Conservation (phyloP, 495 filamentous ascomycete genomes). For the Penicillium paxilli region DNA sequence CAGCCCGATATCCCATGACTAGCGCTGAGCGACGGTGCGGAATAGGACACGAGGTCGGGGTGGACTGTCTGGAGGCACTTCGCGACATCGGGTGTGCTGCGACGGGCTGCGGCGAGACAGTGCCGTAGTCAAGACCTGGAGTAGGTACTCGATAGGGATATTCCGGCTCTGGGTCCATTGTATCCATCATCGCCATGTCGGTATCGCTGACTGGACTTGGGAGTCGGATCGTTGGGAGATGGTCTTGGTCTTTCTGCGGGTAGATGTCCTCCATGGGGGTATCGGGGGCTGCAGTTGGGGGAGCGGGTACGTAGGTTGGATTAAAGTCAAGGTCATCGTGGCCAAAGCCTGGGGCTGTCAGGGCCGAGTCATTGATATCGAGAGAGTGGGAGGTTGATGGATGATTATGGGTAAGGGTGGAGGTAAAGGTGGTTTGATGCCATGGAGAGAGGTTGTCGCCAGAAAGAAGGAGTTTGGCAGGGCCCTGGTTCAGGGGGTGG, state of each 20-base stretch:
- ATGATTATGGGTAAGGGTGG: conserved; percentile 36
- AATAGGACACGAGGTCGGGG: background rate
- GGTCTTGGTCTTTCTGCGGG: background rate
- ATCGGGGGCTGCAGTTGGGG: background rate
- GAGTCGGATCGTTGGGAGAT: conserved; percentile 37
- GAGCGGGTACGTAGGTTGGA: background rate
- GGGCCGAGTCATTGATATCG: conserved; percentile 21
- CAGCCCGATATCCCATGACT: conserved; percentile 80
- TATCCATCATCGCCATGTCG: conserved; percentile 45
- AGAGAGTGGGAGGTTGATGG: conserved; percentile 49
- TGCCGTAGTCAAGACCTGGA: conserved; percentile 11
- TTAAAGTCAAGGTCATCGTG: background rate
- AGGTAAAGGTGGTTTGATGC: conserved; percentile 16
- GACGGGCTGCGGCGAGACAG: conserved; percentile 30
- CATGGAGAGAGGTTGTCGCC: conserved; percentile 34
- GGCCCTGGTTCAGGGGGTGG: conserved; percentile 12
- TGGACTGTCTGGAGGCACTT: background rate
- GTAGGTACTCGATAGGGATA: conserved; percentile 20
- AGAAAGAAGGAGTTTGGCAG: conserved; percentile 9
- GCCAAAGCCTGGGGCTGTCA: conserved; percentile 24
- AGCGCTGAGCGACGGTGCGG: conserved; percentile 44
- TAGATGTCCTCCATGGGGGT: conserved; percentile 4
- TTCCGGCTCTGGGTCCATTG: background rate
- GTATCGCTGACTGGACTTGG: conserved; percentile 73
- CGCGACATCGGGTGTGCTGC: background rate